Conservation (phyloP, 768 basidiomycete species). For the Tylopilus plumbeoviolaceoides region DNA sequence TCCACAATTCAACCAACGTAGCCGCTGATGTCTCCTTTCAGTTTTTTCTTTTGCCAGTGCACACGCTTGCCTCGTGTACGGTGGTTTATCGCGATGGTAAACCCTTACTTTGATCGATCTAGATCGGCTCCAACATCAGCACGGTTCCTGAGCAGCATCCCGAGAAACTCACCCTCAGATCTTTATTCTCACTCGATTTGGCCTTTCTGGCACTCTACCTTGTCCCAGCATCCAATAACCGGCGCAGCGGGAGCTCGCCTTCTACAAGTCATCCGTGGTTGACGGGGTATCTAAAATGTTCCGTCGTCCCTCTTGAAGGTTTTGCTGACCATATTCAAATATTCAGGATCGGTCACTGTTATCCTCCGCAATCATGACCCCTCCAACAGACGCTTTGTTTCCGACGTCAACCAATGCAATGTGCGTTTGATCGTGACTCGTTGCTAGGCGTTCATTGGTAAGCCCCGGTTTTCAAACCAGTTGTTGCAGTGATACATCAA, state of each 20-base stretch:
- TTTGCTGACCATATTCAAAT: background rate
- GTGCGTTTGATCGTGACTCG: background rate
- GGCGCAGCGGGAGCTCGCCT: background rate
- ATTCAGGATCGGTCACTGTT: slow-evolving; percentile 1
- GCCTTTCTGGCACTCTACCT: background rate
- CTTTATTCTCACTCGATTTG: background rate
- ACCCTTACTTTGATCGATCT: background rate
- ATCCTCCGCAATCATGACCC: background rate
- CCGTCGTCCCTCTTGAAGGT: background rate
- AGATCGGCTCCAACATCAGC: slow-evolving; percentile 3
- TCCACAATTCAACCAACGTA: background rate
- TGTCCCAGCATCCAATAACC: background rate
- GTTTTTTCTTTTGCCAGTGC: background rate
- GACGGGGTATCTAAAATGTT: slow-evolving; percentile 1
- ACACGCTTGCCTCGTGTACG: slow-evolving; percentile 9
- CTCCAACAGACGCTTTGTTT: background rate
- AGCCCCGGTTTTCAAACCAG: slow-evolving; percentile 20
- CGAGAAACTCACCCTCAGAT: background rate
- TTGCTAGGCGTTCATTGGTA: slow-evolving; percentile 8
- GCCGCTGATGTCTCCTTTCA: slow-evolving; percentile 4
- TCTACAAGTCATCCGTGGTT: slow-evolving; percentile 3
- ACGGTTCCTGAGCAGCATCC: background rate
- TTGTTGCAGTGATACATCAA: slow-evolving; percentile 14
- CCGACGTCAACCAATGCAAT: background rate
- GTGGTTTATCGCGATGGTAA: background rate